phyloP scores from a whole-genome alignment of 176 grass and related monocot genomes.

The Aegilops umbellulata region DNA sequence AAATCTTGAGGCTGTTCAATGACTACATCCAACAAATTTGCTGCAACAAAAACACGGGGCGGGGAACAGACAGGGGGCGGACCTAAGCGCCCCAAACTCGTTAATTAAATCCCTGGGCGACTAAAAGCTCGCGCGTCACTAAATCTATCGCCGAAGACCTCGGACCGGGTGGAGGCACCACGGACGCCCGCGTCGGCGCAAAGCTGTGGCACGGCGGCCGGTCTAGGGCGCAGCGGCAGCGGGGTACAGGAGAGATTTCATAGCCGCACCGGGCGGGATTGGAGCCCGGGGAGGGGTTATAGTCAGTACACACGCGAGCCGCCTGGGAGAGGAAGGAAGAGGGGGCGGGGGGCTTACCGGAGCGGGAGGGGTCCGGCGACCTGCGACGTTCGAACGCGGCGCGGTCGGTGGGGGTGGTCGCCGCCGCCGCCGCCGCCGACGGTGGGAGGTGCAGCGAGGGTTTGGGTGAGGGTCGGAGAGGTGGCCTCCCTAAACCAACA shows the following conservation, averaged over 20 bases:
- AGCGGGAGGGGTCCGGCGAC: background rate
- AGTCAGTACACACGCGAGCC: background rate
- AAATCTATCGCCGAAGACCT: background rate
- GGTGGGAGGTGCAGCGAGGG: background rate
- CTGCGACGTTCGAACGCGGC: background rate
- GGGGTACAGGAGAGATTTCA: background rate
- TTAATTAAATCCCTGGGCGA: background rate
- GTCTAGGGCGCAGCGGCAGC: background rate
- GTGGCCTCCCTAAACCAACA: background rate
- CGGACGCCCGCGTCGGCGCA: background rate
- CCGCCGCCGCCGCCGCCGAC: constrained; percentile 15
- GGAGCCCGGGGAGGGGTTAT: background rate
- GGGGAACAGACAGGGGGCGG: background rate
- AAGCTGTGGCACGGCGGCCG: background rate
- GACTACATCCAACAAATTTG: background rate
- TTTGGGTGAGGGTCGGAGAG: background rate
- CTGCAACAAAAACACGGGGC: background rate
- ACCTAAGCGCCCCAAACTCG: background rate
- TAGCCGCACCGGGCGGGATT: background rate
- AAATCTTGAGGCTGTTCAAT: background rate
- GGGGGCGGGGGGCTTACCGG: background rate
- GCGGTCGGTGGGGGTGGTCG: background rate
- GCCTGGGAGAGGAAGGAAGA: background rate
- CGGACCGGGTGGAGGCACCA: background rate
- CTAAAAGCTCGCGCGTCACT: background rate